These are phyloP conservation scores for Lasiodiplodia sp. DNA, from an alignment of 2,329 filamentous ascomycete species.

Conservation along the genomic window DNA sequence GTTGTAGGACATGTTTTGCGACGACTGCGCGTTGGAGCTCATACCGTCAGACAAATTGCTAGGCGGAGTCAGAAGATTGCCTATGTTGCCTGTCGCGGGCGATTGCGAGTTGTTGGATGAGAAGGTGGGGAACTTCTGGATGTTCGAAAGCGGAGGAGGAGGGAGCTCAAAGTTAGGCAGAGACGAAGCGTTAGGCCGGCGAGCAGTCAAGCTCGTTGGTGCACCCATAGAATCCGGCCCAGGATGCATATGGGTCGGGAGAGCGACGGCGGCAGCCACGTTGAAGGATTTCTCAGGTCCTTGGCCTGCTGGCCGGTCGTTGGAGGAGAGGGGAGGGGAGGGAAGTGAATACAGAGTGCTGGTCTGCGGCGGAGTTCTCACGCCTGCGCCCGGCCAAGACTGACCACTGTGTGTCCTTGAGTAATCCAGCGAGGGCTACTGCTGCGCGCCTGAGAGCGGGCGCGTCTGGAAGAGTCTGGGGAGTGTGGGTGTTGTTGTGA, in stretches of 20 bases:
- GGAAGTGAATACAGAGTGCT: slow-evolving; percentile 49
- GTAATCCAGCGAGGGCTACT: slow-evolving; percentile 58
- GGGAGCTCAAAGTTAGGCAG: slow-evolving; percentile 75
- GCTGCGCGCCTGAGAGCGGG: slow-evolving; percentile 1
- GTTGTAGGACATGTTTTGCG: slow-evolving; percentile 66
- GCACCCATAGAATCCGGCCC: slow-evolving; percentile 67
- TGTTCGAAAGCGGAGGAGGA: slow-evolving; percentile 65
- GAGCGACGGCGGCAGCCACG: slow-evolving; percentile 69
- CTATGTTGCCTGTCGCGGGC: slow-evolving; percentile 55
- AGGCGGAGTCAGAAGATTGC: slow-evolving; percentile 69
- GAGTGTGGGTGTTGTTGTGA: slow-evolving; percentile 5
- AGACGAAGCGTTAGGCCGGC: slow-evolving; percentile 72
- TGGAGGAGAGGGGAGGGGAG: slow-evolving; percentile 43
- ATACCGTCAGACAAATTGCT: slow-evolving; percentile 65
- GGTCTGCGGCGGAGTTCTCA: slow-evolving; percentile 46
- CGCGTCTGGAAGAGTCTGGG: slow-evolving; percentile 27
- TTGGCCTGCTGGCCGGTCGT: slow-evolving; percentile 52
- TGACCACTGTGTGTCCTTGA: slow-evolving; percentile 56
- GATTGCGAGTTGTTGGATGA: slow-evolving; percentile 52
- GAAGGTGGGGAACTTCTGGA: slow-evolving; percentile 43
- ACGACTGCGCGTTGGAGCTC: slow-evolving; percentile 65
- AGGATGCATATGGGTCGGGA: slow-evolving; percentile 68
- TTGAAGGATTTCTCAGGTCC: slow-evolving; percentile 58
- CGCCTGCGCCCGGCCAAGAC: slow-evolving; percentile 55
- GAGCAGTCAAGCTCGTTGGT: slow-evolving; percentile 72